These are phyloP conservation scores for Litchi chinensis DNA, from an alignment of 345 rosid genomes.

Conservation along the genomic window DNA sequence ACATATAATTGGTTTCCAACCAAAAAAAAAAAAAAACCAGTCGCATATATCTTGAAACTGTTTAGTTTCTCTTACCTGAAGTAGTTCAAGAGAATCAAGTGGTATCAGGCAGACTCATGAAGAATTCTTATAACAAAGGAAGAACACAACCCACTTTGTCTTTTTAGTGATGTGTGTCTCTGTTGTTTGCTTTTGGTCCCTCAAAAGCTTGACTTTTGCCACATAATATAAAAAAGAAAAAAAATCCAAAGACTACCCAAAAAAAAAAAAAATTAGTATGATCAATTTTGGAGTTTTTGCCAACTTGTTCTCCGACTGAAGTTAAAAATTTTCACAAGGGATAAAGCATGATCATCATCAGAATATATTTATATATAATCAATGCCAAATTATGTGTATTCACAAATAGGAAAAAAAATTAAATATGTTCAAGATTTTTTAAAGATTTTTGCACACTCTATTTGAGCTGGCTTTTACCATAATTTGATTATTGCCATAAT, in stretches of 20 bases:
- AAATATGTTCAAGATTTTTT: too few relatives aligned
- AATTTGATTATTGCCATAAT: neutral
- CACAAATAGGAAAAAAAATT: too few relatives aligned
- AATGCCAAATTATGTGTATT: too few relatives aligned
- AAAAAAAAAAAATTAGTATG: neutral
- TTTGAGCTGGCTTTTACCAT: neutral
- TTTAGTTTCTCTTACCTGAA: conserved; percentile 20
- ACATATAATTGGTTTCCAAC: conserved; percentile 10
- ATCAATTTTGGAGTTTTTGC: neutral
- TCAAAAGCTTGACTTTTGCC: neutral
- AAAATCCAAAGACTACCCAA: neutral
- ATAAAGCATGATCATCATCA: too few relatives aligned
- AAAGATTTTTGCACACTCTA: too few relatives aligned
- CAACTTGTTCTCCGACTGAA: too few relatives aligned
- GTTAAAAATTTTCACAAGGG: too few relatives aligned
- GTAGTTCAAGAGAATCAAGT: conserved; percentile 10
- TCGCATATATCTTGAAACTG: conserved; percentile 7
- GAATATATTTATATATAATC: too few relatives aligned
- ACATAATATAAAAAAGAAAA: too few relatives aligned
- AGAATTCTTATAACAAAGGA: neutral
- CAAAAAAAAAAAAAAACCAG: conserved; percentile 1
- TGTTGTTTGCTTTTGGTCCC: neutral
- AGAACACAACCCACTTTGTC: conserved; percentile 20
- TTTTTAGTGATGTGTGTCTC: neutral
- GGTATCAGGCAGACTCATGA: conserved; percentile 1